These are phyloP conservation scores for Saprolegnia parasitica DNA, from an alignment of 352 stramenopile species.

Conservation along the genomic window DNA sequence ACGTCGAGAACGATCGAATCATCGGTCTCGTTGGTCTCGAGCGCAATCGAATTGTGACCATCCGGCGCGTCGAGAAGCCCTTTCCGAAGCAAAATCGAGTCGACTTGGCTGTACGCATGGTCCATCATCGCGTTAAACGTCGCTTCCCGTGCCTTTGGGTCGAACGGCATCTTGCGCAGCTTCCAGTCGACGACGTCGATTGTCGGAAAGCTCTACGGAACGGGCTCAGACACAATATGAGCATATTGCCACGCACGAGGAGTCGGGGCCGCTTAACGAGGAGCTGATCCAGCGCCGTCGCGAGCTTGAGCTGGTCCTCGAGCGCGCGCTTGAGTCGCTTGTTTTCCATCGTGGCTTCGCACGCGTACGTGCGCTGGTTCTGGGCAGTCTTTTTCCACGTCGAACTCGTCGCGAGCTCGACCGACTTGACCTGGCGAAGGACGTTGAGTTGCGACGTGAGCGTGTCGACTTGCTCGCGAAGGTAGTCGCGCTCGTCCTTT, in stretches of 20 bases:
- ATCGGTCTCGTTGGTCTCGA: neutral
- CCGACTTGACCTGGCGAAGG: constrained; percentile 16
- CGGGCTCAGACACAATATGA: neutral
- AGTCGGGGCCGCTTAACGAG: constrained; percentile 13
- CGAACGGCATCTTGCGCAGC: neutral
- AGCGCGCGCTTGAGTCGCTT: constrained; percentile 21
- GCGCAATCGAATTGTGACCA: neutral
- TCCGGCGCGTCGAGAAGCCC: neutral
- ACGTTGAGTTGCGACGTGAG: constrained; percentile 15
- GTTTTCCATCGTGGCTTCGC: constrained; percentile 15
- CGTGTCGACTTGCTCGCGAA: constrained; percentile 7
- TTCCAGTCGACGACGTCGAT: constrained; percentile 11
- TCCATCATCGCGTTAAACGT: constrained; percentile 5
- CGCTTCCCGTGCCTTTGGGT: neutral
- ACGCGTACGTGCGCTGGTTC: neutral
- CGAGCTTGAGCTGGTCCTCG: constrained; percentile 28
- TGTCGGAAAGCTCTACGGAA: neutral
- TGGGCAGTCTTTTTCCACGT: constrained; percentile 19
- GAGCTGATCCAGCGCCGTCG: constrained; percentile 18
- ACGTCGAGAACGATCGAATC: constrained; percentile 9
- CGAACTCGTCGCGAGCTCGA: neutral
- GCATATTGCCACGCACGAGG: neutral
- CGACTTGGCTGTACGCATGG: constrained; percentile 6
- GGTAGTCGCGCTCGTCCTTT: constrained; percentile 24
- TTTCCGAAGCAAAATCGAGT: neutral